Base-by-base conservation (phyloP, 176 grass and related monocot species). In the Phyllostachys edulis region DNA sequence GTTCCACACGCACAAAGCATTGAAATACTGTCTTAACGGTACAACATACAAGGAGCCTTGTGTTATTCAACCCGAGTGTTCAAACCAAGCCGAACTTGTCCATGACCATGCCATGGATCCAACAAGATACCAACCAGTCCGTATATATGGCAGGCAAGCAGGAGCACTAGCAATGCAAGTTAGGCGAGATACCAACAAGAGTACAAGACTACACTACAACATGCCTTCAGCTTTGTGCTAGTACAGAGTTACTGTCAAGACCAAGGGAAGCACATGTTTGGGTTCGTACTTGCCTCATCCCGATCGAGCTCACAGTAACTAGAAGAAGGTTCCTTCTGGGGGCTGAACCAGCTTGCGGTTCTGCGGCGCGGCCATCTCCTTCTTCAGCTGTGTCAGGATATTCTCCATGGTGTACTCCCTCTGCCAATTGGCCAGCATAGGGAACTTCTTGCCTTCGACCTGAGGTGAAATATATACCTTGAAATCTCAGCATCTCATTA, bases 331-430 rank as follows among this genome's bases (percentile, higher is more conserved):
- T 26, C 85, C 85, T 45, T 91, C 89, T 0, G 85, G 81, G 4
- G 90, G 77, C 64, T 88, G 85, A n/a, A 88, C 59, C 26, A 91
- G 72, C 71, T 88, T 88, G 2, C 82, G 78, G 56, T 79, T 91
- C 57, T 88, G 82, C 16, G 90, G 71, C 37, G 86, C 67, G 2
- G 73, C 60, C 90, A 92, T 92, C 78, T 88, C 90, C 67, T 86
- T 76, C 83, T 88, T 88, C 32, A 92, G 79, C 50, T 88, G 90
- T 1, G 78, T 88, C 42, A 92, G 77, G 10, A 86, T 74, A 27
- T 85, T 56, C 65, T 91, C 90, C 90, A 91, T 88, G 3, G 86
- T 91, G 86, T 82, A 85, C 7, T 88, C 86, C 56, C 90, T 64
- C 21, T 74, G 85, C 90, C 90, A 91, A 11, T 85, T 82, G 1